These are phyloP conservation scores for Plectosphaerella cucumerina DNA, from an alignment of 2,329 filamentous ascomycete genomes.

Conservation along the genomic window DNA sequence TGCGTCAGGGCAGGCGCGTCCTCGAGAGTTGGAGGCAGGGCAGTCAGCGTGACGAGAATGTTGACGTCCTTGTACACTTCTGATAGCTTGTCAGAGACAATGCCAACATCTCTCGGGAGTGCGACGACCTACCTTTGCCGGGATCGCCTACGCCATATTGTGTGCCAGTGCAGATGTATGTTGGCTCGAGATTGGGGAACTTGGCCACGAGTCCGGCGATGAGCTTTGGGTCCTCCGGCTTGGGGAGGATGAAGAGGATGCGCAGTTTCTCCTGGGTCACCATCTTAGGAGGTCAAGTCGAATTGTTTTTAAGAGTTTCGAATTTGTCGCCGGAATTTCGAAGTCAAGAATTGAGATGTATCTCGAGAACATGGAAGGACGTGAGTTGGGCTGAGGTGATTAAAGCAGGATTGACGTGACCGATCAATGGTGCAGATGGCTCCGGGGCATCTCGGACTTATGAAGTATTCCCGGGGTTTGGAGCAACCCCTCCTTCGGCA, in stretches of 20 bases:
- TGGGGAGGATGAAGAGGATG: background rate
- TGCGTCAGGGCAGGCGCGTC: background rate
- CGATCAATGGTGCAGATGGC: no score
- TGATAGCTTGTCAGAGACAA: slow-evolving; percentile 7
- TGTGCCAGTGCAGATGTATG: slow-evolving; percentile 9
- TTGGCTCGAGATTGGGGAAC: background rate
- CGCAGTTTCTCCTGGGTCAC: background rate
- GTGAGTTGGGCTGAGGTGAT: no score
- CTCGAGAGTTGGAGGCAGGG: background rate
- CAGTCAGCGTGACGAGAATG: background rate
- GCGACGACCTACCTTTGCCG: background rate
- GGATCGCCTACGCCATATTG: background rate
- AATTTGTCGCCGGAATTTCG: no score
- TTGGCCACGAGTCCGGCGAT: background rate
- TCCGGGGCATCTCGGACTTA: no score
- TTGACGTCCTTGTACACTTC: background rate
- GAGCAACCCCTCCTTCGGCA: no score
- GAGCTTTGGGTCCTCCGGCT: background rate
- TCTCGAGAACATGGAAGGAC: no score
- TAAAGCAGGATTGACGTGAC: no score
- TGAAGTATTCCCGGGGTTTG: no score
- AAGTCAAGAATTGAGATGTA: no score
- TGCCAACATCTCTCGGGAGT: background rate
- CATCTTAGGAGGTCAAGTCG: background rate
- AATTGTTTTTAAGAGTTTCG: slow-evolving; percentile 5